A percentile compares a stretch with the other conserved stretches of the same genome.
These are phyloP conservation scores for Bimuria novae-zelandiae DNA, from an alignment of 2,329 filamentous ascomycete genomes.

Conservation along the genomic window DNA sequence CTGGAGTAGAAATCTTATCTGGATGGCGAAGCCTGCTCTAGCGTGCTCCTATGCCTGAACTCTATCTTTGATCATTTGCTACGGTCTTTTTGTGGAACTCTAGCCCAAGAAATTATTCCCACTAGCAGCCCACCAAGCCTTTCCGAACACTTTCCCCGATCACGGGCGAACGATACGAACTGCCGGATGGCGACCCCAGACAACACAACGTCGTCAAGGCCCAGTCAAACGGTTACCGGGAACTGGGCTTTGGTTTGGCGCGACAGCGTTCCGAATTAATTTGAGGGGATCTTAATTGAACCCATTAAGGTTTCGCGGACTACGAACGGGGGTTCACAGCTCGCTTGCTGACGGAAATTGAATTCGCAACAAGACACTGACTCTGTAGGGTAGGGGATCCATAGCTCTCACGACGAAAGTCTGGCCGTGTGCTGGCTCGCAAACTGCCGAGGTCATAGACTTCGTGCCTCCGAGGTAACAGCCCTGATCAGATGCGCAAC, in stretches of 20 bases:
- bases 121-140: background rate
- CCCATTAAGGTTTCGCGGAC: background rate
- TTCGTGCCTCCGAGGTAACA: too few relatives aligned
- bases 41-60: background rate
- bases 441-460: background rate
- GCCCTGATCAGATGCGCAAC: too few relatives aligned
- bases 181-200: constrained; percentile 3
- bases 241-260: background rate
- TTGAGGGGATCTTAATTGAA: background rate
- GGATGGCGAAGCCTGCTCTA: background rate
- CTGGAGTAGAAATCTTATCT: background rate
- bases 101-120: background rate
- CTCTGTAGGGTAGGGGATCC: background rate
- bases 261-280: background rate
- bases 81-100: background rate
- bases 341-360: constrained; percentile 1
- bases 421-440: background rate
- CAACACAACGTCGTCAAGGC: background rate
- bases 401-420: background rate
- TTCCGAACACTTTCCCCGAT: background rate
- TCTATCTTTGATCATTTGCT: background rate
- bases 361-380: too few relatives aligned
- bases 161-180: background rate
- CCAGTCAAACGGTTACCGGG: constrained; percentile 8
- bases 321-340: constrained; percentile 5